Evolutionary conservation across 2,329 filamentous ascomycete species (phyloP).

Genomic region (Cytospora leucostoma): DNA sequence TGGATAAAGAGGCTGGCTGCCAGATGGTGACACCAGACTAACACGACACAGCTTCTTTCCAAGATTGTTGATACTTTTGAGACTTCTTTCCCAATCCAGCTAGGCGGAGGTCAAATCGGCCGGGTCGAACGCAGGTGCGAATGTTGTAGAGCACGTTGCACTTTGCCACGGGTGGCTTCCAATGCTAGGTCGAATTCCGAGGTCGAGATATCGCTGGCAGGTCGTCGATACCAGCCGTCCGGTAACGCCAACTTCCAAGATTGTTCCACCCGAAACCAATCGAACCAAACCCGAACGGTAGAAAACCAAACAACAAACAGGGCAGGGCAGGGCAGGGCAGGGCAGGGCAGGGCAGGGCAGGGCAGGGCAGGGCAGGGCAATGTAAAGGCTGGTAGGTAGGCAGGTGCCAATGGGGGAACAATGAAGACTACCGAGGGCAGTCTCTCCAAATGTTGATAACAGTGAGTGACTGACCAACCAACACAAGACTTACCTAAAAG

Average conservation of each 20-base stretch:
- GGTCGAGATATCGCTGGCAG: neutral
- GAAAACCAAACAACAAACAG: neutral
- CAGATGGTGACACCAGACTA: neutral
- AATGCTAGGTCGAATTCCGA: neutral
- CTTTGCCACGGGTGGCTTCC: neutral
- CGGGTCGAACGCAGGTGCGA: neutral
- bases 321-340: neutral
- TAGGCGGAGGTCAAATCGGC: neutral
- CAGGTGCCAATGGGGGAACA: slow-evolving; percentile 9
- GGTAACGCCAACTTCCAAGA: neutral
- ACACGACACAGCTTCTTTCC: neutral
- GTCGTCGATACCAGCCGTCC: slow-evolving; percentile 14
- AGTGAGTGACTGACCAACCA: neutral
- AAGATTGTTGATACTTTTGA: neutral
- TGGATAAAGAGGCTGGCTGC: no score
- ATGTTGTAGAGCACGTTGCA: neutral
- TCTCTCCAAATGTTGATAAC: neutral
- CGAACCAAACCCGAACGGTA: neutral
- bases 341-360: neutral
- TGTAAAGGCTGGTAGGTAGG: neutral
- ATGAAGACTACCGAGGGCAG: slow-evolving; percentile 5
- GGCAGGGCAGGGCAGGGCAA: neutral
- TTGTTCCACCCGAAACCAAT: neutral
- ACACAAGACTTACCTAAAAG: slow-evolving; percentile 23
- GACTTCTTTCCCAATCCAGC: neutral